Conservation (phyloP, 2,329 filamentous ascomycete species). For the Fusarium pseudoanthophilum region DNA sequence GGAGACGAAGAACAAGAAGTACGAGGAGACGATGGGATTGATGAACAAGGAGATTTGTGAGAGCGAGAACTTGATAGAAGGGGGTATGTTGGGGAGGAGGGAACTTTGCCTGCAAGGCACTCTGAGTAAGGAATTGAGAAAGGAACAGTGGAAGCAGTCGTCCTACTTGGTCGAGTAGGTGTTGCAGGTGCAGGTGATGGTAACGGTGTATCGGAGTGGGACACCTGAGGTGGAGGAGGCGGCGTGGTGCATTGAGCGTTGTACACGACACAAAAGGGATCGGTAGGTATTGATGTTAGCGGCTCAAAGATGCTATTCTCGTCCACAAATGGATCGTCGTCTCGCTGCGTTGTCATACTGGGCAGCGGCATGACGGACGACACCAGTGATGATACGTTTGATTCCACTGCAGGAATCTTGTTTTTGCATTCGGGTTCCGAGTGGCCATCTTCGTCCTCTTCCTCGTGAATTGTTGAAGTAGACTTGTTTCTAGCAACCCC, state of each 20-base stretch:
- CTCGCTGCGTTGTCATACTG: slow-evolving; percentile 21
- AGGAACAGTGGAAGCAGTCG: slow-evolving; percentile 8
- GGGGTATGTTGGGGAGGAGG: slow-evolving; percentile 28
- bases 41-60: slow-evolving; percentile 18
- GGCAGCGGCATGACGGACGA: slow-evolving; percentile 30
- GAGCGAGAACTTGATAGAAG: slow-evolving; percentile 6
- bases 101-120: slow-evolving; percentile 22
- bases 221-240: slow-evolving; percentile 27
- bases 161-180: slow-evolving; percentile 30
- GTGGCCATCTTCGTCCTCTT: slow-evolving; percentile 54
- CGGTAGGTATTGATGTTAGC: slow-evolving; percentile 36
- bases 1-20: slow-evolving; percentile 40
- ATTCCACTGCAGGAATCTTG: slow-evolving; percentile 23
- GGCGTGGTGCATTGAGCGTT: slow-evolving; percentile 40
- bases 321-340: slow-evolving; percentile 40
- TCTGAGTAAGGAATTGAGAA: slow-evolving; percentile 25
- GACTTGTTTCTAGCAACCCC: slow-evolving; percentile 61
- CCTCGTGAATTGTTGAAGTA: slow-evolving; percentile 52
- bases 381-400: slow-evolving; percentile 28
- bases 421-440: slow-evolving; percentile 33
- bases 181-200: slow-evolving; percentile 27
- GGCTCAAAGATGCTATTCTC: slow-evolving; percentile 40
- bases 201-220: slow-evolving; percentile 22
- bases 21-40: slow-evolving; percentile 37
- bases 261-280: slow-evolving; percentile 39